Base-by-base conservation (phyloP, 768 basidiomycete species). In the Pleurotus djamor region DNA sequence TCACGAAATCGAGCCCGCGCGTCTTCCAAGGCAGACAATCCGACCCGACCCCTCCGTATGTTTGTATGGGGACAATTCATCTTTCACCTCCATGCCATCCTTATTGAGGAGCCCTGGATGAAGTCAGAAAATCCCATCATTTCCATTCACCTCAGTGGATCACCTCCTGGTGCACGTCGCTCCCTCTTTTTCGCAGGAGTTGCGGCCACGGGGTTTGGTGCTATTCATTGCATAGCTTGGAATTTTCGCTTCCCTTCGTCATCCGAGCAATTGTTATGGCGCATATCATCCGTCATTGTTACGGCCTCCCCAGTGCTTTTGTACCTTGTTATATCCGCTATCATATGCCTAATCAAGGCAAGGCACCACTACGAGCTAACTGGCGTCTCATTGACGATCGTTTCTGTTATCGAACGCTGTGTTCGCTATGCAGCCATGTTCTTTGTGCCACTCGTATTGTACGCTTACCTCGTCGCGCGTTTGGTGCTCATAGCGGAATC, bases 191-290 rank as follows among this genome's bases (percentile, higher is more conserved):
- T 52, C 5, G 51, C 50, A 6, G 41, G 44, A 7, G 21, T 61
- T 13, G 47, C 64, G 7, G 60, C 44, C 5, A 54, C 56, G 4
- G 52, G 66, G n/a, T 72, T 72, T 35, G 66, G 70, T 1, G 63
- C 38, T 4, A 60, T 68, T 10, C 72, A 70, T 49, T 69, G 64
- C 48, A 57, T 72, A 33, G 69, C 64, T 8, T 73, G 73, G 73
- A 13, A 52, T 28, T 68, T 66, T 35, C 13, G 60, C 0, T 73
- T 73, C 52, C 68, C 69, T 7, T 63, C 63, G 1, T 28, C 54
- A 8, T 10, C 36, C 1, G 71, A 71, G 43, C 16, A 60, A 48
- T 45, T 62, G 4, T n/a, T 70, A 2, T 74, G 72, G 72, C 65
- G 66, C 4, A 51, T 60, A n/a, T 64, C 52, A 7, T 60, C 68